These are phyloP conservation scores for Chlorella variabilis DNA, from an alignment of 163 green algal genomes.

Conservation along the genomic window DNA sequence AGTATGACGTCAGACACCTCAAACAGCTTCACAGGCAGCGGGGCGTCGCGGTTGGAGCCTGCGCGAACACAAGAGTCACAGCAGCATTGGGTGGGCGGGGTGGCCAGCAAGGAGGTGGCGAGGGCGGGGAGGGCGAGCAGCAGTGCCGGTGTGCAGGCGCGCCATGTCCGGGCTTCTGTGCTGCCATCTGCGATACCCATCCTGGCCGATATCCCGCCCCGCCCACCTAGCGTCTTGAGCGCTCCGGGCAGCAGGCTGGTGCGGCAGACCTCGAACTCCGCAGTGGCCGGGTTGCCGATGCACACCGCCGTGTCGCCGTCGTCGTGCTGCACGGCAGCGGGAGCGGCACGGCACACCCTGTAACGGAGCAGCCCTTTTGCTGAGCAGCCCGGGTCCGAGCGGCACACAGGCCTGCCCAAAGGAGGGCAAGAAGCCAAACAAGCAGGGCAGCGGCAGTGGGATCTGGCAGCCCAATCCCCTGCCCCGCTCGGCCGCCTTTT, in stretches of 20 bases:
- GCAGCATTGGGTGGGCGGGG: neutral
- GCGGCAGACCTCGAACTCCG: slow-evolving; percentile 97
- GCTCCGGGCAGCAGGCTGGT: slow-evolving; percentile 87
- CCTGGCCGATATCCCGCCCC: too few species aligned
- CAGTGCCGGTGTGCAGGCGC: neutral
- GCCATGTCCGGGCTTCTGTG: too few species aligned
- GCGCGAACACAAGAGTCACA: neutral
- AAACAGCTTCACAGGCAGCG: slow-evolving; percentile 96
- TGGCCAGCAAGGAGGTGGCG: neutral
- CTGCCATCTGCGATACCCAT: neutral
- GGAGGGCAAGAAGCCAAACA: too few species aligned
- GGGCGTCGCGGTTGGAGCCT: slow-evolving; percentile 88
- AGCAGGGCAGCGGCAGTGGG: too few species aligned
- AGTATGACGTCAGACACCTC: slow-evolving; percentile 93
- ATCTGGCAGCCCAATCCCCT: too few species aligned
- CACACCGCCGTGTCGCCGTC: slow-evolving; percentile 78
- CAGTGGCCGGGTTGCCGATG: slow-evolving; percentile 94
- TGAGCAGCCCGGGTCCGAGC: too few species aligned
- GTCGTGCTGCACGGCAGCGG: slow-evolving; percentile 54
- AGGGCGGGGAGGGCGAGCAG: neutral
- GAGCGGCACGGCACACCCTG: too few species aligned
- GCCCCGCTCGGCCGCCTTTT: too few species aligned
- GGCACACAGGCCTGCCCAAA: too few species aligned
- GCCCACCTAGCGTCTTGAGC: slow-evolving; percentile 92
- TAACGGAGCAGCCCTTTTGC: neutral